phyloP scores from a whole-genome alignment of 768 basidiomycete genomes.

The Mycena haematopus region DNA sequence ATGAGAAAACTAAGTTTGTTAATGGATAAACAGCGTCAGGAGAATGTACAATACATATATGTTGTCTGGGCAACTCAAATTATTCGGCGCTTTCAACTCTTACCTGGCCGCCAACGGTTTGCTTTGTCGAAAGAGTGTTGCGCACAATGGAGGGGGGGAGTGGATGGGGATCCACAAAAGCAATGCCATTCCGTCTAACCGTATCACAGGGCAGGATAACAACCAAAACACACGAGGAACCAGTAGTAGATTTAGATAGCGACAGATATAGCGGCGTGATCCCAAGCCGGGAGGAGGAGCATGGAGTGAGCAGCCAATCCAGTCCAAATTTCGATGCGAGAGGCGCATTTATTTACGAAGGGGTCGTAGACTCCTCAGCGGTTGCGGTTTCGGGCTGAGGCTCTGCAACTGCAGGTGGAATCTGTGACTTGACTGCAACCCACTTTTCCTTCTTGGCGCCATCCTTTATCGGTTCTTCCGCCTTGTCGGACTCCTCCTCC shows the following conservation, averaged over 20 bases:
- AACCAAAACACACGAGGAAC: slow-evolving; percentile 30
- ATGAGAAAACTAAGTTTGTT: slow-evolving; percentile 23
- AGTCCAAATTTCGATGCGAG: slow-evolving; percentile 21
- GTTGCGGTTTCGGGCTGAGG: slow-evolving; percentile 10
- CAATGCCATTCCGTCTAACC: slow-evolving; percentile 32
- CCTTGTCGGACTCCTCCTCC: slow-evolving; percentile 67
- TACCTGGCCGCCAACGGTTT: no score
- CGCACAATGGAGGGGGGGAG: slow-evolving; percentile 8
- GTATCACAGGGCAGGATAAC: slow-evolving; percentile 30
- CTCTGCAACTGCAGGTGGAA: slow-evolving; percentile 28
- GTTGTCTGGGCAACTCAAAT: no score
- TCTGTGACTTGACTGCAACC: slow-evolving; percentile 72
- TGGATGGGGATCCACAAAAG: slow-evolving; percentile 20
- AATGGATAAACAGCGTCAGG: background rate
- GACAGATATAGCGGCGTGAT: slow-evolving; percentile 29
- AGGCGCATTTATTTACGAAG: slow-evolving; percentile 4
- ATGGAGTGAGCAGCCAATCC: slow-evolving; percentile 27
- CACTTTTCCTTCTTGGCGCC: slow-evolving; percentile 69
- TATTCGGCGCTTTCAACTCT: no score
- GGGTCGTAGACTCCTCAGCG: slow-evolving; percentile 4
- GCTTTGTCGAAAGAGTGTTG: background rate
- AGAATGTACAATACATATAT: no score
- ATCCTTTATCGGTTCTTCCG: slow-evolving; percentile 33
- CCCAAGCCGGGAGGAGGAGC: slow-evolving; percentile 25
- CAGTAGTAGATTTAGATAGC: slow-evolving; percentile 27